Base-by-base conservation (phyloP, 805 yeast species). In the Candida sphagnicola region DNA sequence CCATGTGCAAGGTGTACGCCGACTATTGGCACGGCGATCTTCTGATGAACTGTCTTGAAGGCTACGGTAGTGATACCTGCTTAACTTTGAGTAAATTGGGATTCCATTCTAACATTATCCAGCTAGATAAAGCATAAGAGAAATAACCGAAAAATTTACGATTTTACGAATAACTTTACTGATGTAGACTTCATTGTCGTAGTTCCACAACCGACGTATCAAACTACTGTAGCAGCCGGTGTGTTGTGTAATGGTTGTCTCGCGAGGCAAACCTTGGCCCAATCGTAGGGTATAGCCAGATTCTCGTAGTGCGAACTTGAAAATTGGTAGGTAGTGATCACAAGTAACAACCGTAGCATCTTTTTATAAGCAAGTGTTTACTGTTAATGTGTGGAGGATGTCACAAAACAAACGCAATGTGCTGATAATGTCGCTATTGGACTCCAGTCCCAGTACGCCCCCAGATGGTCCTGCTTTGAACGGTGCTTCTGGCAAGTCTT, bases 11-110 rank as follows among this genome's bases (percentile, higher is more conserved):
- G 49, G 87, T 90, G 0, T 91, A 91, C 55, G 87, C 95, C 0
- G 97, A 91, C 50, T 91, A 91, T 60, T 91, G 98, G 98, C 93
- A 90, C 50, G 98, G 98, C 5, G 85, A 83, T 37, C 61, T 91
- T 36, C 82, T 80, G 42, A 77, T 91, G 73, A 82, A 82, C 49
- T 82, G 95, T 0, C 65, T 91, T 37, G 91, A 88, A 43, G 97
- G 96, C 2, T 87, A 83, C 50, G 99, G 99, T 2, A 80, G 93
- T 26, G 99, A 91, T 54, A 89, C 91, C 0, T 82, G 83, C 43
- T 64, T 93, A 53, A 79, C 83, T 23, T 65, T 91, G 42, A 83
- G 89, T 21, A 85, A 87, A 56, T 71, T 88, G 40, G 96, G 96
- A 31, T 70, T 74, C 37, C 74, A 77, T 47, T 74, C 77, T 19